Evolutionary conservation across 2,329 filamentous ascomycete species (phyloP).

Genomic region (Diaporthe citri): DNA sequence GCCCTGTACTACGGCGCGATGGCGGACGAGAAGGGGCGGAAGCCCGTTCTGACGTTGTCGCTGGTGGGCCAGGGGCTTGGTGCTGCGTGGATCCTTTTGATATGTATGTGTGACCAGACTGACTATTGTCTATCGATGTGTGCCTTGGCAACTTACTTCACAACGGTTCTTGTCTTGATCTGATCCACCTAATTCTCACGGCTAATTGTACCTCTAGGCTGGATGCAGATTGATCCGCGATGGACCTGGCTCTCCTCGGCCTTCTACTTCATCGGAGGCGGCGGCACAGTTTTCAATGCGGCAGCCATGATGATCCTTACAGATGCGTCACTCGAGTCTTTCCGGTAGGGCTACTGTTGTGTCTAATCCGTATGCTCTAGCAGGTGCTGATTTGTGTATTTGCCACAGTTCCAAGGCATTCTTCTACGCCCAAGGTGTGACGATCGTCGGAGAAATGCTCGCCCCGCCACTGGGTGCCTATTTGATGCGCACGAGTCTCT

Average conservation of each 20-base stretch:
- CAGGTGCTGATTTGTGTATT: background rate
- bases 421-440: slow-evolving; percentile 9
- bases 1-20: slow-evolving; percentile 12
- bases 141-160: background rate
- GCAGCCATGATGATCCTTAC: slow-evolving; percentile 17
- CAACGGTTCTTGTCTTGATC: background rate
- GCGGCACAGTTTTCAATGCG: background rate
- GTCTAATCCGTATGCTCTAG: too few species aligned
- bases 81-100: slow-evolving; percentile 7
- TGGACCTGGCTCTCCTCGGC: slow-evolving; percentile 12
- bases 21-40: slow-evolving; percentile 10
- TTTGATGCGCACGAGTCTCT: background rate
- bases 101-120: background rate
- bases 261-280: slow-evolving; percentile 7
- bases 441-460: slow-evolving; percentile 9
- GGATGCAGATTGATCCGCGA: background rate
- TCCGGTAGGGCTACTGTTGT: background rate
- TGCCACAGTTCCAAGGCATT: background rate
- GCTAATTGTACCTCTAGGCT: background rate
- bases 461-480: background rate
- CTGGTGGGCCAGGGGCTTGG: slow-evolving; percentile 2
- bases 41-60: slow-evolving; percentile 6
- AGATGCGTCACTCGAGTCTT: slow-evolving; percentile 5
- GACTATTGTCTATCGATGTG: too few species aligned
- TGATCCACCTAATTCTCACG: too few species aligned